phyloP scores from a whole-genome alignment of 192 early-diverging fungal genomes.

The Glomus cerebriforme region DNA sequence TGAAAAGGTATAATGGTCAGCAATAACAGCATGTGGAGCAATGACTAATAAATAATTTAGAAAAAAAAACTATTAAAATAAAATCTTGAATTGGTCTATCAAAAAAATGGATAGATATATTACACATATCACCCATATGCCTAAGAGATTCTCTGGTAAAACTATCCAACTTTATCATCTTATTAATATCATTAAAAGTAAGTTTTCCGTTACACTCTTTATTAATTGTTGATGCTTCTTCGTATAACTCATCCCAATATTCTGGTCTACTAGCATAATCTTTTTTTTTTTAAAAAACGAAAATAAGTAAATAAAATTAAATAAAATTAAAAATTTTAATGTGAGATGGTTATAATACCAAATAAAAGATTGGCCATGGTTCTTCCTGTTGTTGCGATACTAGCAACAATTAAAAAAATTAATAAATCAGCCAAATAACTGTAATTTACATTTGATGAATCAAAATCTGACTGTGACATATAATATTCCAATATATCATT shows the following conservation, averaged over 20 bases:
- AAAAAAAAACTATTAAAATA: neutral
- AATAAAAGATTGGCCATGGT: neutral
- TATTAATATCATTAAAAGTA: neutral
- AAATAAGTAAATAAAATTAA: neutral
- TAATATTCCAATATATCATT: neutral
- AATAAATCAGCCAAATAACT: neutral
- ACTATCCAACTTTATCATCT: conserved; percentile 17
- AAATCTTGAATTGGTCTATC: neutral
- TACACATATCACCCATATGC: neutral
- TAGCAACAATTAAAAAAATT: neutral
- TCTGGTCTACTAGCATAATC: neutral
- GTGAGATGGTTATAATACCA: neutral
- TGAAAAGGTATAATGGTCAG: neutral
- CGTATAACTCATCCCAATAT: neutral
- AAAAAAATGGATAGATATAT: neutral
- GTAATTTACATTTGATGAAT: neutral
- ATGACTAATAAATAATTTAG: neutral
- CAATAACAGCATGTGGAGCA: neutral
- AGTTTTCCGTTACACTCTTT: neutral
- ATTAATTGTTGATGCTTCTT: neutral
- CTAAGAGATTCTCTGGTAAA: conserved; percentile 2
- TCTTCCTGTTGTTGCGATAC: neutral
- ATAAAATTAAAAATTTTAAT: neutral
- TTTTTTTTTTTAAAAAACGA: neutral
- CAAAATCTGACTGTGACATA: neutral